Base-by-base conservation (phyloP, 2,329 filamentous ascomycete genomes). In the Curvularia sp. region DNA sequence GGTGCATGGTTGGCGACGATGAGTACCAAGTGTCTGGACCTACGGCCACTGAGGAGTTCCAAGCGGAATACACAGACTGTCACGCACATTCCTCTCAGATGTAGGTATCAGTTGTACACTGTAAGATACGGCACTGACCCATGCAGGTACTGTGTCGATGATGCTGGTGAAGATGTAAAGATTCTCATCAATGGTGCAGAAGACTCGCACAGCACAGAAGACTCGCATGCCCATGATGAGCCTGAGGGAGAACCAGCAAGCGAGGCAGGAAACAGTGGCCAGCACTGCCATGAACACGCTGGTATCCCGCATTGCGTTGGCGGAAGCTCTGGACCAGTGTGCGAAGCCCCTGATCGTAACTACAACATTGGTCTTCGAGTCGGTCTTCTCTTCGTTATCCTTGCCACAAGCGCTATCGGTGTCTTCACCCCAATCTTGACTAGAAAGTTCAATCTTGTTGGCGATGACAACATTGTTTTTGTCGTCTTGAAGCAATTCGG, bases 341-440 rank as follows among this genome's bases (percentile, higher is more conserved):
- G 87, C 69, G 79, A 80, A 1, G 78, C 77, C 10, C 74, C 70
- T 9, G 74, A 79, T 34, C 78, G 89, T 49, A 79, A 85, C 30
- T 93, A 92, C 78, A 86, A 93, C 66, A 80, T 92, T 19, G 81
- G 81, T 1, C 80, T 93, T 2, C 84, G 90, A 8, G 82, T 92
- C 49, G 90, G 90, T 1, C 83, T 91, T 0, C 77, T 93, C 19
- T 93, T 93, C 69, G 89, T 87, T 32, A 86, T 93, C 45, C 80
- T 93, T 1, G 83, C 80, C 0, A 90, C 89, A 1, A 90, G 89
- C 65, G 81, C 83, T 0, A 81, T 92, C 23, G 89, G 87, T 79
- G 89, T 91, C 15, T 90, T 89, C 69, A 79, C 80, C 0, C 90
- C 90, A 0, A 87, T 93, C 43, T 67, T 91, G 19, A 78, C 90